phyloP scores from a whole-genome alignment of 441 rosid species.

The Macaranga tanarius region DNA sequence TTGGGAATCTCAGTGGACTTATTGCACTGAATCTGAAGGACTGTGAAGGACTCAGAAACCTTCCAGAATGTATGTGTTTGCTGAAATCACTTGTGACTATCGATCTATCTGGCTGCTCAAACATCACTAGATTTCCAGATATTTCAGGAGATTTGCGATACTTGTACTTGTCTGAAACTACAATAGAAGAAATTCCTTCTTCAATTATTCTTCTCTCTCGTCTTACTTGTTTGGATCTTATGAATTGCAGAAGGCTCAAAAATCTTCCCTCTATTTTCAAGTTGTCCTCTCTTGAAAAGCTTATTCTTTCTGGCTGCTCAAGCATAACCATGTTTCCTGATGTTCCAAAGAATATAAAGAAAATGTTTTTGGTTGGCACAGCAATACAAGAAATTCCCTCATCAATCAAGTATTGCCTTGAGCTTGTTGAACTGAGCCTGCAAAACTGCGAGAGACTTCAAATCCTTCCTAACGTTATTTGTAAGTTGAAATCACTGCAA shows the following conservation, averaged over 20 bases:
- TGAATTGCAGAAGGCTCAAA: conserved; percentile 10
- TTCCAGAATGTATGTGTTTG: conserved; percentile 26
- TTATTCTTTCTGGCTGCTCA: conserved; percentile 29
- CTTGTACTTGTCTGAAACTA: conserved; percentile 7
- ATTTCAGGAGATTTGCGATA: conserved; percentile 10
- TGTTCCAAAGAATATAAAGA: conserved; percentile 21
- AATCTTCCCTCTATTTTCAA: not conserved
- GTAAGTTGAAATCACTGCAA: conserved; percentile 21
- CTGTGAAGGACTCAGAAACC: conserved; percentile 26
- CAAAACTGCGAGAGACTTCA: not conserved
- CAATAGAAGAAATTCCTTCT: conserved; percentile 21
- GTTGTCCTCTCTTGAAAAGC: conserved; percentile 18
- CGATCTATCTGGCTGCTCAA: conserved; percentile 24
- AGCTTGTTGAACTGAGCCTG: conserved; percentile 3
- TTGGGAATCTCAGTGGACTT: not conserved
- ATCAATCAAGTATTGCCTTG: not conserved
- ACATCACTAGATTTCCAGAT: conserved; percentile 19
- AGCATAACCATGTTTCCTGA: conserved; percentile 26
- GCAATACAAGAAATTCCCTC: conserved; percentile 15
- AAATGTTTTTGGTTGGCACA: conserved; percentile 19
- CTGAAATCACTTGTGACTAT: conserved; percentile 13
- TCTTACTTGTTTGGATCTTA: not conserved
- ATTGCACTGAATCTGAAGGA: conserved; percentile 21
- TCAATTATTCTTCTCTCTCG: not conserved
- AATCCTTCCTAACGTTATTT: conserved; percentile 13